A percentile compares a stretch with the other conserved stretches of the same genome.
Evolutionary conservation across 2,329 filamentous ascomycete species (phyloP).

Genomic region (Pyricularia grisea): DNA sequence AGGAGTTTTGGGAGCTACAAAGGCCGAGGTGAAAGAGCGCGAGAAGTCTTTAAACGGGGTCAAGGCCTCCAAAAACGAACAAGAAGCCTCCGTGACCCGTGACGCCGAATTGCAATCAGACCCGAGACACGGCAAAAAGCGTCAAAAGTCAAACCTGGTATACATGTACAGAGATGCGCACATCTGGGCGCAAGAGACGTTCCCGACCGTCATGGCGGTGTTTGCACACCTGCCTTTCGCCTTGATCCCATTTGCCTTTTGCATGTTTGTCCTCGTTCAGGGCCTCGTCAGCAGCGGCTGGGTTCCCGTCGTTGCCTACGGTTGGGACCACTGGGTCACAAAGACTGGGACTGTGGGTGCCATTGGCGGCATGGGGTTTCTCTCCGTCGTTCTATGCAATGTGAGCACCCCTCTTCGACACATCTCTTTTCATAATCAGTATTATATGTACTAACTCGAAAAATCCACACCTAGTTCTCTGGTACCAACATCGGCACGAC

Average conservation of each 20-base stretch:
- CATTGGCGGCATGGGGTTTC: conserved; percentile 64
- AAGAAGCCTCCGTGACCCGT: neutral
- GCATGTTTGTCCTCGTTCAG: conserved; percentile 69
- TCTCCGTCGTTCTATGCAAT: conserved; percentile 63
- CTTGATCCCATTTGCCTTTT: conserved; percentile 61
- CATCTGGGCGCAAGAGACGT: conserved; percentile 58
- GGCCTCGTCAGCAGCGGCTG: conserved; percentile 65
- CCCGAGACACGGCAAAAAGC: neutral
- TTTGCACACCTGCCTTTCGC: conserved; percentile 56
- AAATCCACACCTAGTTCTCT: conserved; percentile 44
- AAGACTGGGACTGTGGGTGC: conserved; percentile 60
- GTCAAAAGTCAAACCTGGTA: conserved; percentile 26
- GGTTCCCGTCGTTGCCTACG: conserved; percentile 63
- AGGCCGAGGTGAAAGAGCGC: neutral
- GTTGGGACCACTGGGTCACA: conserved; percentile 64
- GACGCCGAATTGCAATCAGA: neutral
- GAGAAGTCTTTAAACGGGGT: neutral
- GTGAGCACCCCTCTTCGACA: conserved; percentile 34
- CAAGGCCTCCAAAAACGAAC: neutral
- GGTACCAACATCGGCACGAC: conserved; percentile 71
- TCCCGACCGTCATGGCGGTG: conserved; percentile 59
- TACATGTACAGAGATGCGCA: conserved; percentile 37
- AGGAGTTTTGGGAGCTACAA: neutral
- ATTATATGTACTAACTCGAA: neutral
- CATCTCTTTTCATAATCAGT: neutral